phyloP scores from a whole-genome alignment of 208 protist species.

The Leishmania martiniquensis region DNA sequence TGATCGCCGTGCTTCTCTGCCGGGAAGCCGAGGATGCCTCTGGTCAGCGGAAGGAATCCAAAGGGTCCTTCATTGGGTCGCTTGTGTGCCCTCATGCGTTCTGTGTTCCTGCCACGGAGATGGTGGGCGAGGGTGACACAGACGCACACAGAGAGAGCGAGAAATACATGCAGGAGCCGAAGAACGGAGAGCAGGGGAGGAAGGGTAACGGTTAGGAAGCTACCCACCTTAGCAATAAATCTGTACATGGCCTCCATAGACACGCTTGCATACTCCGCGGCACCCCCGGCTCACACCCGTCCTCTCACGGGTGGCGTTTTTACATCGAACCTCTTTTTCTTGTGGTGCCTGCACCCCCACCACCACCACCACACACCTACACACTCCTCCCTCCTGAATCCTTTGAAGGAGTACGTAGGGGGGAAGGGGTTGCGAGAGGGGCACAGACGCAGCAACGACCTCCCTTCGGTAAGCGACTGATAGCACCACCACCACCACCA shows the following conservation, averaged over 20 bases:
- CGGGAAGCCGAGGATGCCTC: background rate
- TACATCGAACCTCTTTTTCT: background rate
- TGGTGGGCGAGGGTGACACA: background rate
- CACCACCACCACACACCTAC: background rate
- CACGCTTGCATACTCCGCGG: too few relatives aligned
- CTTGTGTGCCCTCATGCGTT: background rate
- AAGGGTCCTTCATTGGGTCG: background rate
- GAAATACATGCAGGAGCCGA: background rate
- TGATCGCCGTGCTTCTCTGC: background rate
- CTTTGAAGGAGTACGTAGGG: too few relatives aligned
- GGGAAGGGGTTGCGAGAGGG: too few relatives aligned
- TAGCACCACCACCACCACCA: too few relatives aligned
- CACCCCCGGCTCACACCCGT: too few relatives aligned
- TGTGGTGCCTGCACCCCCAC: background rate
- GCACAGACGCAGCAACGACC: too few relatives aligned
- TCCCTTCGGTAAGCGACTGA: too few relatives aligned
- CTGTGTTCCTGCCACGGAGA: background rate
- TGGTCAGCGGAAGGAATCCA: background rate
- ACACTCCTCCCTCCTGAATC: too few relatives aligned
- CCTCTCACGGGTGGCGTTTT: too few relatives aligned
- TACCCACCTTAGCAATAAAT: background rate
- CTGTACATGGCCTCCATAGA: constrained; percentile 2
- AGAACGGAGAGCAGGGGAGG: background rate
- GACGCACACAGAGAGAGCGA: background rate
- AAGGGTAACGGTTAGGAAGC: background rate